Evolutionary conservation across 495 filamentous ascomycete genomes (phyloP), one percentile per base, ranked within the genome.

Genomic region (Hypoxylon subgilvum): DNA sequence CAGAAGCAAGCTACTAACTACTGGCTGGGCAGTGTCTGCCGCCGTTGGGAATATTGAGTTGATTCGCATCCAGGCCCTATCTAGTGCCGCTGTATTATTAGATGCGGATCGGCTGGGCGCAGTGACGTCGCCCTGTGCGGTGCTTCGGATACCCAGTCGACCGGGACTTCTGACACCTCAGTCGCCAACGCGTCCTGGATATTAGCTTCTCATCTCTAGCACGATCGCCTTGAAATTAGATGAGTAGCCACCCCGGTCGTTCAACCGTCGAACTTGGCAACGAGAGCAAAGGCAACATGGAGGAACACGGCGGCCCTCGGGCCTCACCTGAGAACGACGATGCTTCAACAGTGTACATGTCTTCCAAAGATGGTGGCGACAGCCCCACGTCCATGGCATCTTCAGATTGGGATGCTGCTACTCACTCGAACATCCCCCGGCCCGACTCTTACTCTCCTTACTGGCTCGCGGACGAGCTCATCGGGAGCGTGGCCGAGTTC

Each of bases 391-490:
- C 52, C 16, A 36, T n/a, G n/a, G n/a, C n/a, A n/a, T n/a, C 48
- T 14, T 23, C 48, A 9, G 45, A 56, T 10, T 61, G 46, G 27
- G 62, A 61, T 22, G 34, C 23, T 12, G 56, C 43, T 40, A 36
- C 46, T 30, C 39, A 38, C 10, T 52, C 45, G 5, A 61, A 38
- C 9, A 14, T 39, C 23, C 12, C 51, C 4, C 8, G 30, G 30
- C 21, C 40, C 30, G 22, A 41, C 16, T n/a, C 52, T 6, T 12
- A 19, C 12, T 47, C 57, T 25, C 57, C 57, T 14, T 52, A 52
- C 51, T 61, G 51, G 57, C 32, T 57, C 51, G 47, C 52, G 10
- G 57, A 56, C 9, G 56, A 65, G 13, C 57, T 61, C 4, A 44
- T 61, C 31, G 36, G 23, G 0, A 46, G 25, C 13, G 45, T 49